A percentile compares a stretch with the other conserved stretches of the same genome.
Conservation (phyloP, 2,329 filamentous ascomycete genomes). For the Hymenoscyphus fructigenus region DNA sequence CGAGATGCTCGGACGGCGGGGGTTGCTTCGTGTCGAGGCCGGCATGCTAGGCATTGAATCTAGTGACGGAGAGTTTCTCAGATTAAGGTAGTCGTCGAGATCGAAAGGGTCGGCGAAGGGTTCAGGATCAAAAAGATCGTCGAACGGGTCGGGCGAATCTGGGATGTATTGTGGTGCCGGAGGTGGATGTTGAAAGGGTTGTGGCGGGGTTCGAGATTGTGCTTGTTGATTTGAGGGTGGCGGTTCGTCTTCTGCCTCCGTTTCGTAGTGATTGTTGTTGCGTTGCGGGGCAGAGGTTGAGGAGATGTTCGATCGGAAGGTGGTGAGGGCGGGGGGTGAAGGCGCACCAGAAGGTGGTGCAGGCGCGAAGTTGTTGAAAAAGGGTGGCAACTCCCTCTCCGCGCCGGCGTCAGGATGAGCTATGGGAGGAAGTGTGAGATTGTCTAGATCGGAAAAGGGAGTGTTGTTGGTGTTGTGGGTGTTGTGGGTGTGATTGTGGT, state of each 20-base stretch:
- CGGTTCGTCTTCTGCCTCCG: conserved; percentile 10
- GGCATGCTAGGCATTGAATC: conserved; percentile 5
- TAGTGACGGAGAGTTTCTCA: conserved; percentile 1
- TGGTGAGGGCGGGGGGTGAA: conserved; percentile 9
- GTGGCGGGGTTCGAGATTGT: conserved; percentile 6
- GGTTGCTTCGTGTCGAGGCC: conserved; percentile 7
- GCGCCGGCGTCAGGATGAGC: neutral
- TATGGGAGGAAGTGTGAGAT: neutral
- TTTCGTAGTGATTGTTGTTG: neutral
- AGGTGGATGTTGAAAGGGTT: neutral
- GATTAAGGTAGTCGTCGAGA: conserved; percentile 6
- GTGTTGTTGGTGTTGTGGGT: neutral
- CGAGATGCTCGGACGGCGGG: conserved; percentile 21
- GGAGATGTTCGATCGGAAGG: conserved; percentile 3
- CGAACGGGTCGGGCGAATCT: conserved; percentile 28
- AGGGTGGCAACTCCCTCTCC: conserved; percentile 10
- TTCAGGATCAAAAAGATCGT: neutral
- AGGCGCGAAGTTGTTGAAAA: conserved; percentile 17
- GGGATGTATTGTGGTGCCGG: conserved; percentile 17
- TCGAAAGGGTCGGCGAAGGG: conserved; percentile 19
- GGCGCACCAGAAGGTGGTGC: conserved; percentile 5
- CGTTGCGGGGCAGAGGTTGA: neutral
- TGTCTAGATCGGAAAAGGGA: neutral
- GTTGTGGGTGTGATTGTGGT: neutral
- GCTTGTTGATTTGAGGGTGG: conserved; percentile 27